Percentiles rank a stretch among this genome's conserved stretches.
These are phyloP conservation scores for Cordyceps cateniannulata DNA, from an alignment of 2,329 filamentous ascomycete genomes.

Conservation along the genomic window DNA sequence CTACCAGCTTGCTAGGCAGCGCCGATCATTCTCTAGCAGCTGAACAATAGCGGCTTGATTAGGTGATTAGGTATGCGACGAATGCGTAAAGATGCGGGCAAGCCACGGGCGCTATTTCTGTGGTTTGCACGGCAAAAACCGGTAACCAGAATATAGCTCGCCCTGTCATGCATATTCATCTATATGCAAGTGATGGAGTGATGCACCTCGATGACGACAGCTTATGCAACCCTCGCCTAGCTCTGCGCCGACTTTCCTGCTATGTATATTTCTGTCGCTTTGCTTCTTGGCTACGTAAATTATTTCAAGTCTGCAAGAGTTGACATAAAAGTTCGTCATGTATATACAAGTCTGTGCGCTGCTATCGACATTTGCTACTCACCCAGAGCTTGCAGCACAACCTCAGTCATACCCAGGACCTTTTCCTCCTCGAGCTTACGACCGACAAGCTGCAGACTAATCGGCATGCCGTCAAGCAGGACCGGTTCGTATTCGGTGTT, in stretches of 20 bases:
- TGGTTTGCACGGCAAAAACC: background rate
- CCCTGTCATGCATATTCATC: background rate
- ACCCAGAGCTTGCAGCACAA: slow-evolving; percentile 18
- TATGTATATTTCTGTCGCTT: too few species aligned
- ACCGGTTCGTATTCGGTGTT: slow-evolving; percentile 35
- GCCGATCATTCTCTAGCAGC: background rate
- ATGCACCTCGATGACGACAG: background rate
- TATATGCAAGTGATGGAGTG: background rate
- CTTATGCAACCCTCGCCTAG: background rate
- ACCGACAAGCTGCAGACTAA: slow-evolving; percentile 38
- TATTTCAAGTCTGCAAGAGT: too few species aligned
- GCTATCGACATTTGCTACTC: background rate
- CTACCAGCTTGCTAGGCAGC: too few species aligned
- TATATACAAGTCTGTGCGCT: background rate
- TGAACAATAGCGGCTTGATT: background rate
- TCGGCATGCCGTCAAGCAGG: slow-evolving; percentile 34
- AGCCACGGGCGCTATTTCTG: background rate
- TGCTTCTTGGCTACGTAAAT: too few species aligned
- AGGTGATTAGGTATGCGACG: too few species aligned
- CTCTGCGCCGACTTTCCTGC: background rate
- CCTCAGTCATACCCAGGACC: slow-evolving; percentile 27
- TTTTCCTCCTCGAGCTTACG: slow-evolving; percentile 37
- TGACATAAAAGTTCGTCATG: too few species aligned
- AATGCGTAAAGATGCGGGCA: background rate
- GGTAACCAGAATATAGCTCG: background rate